Conservation (phyloP, 1,139 yeast genomes). For the Candida labiduridarum region DNA sequence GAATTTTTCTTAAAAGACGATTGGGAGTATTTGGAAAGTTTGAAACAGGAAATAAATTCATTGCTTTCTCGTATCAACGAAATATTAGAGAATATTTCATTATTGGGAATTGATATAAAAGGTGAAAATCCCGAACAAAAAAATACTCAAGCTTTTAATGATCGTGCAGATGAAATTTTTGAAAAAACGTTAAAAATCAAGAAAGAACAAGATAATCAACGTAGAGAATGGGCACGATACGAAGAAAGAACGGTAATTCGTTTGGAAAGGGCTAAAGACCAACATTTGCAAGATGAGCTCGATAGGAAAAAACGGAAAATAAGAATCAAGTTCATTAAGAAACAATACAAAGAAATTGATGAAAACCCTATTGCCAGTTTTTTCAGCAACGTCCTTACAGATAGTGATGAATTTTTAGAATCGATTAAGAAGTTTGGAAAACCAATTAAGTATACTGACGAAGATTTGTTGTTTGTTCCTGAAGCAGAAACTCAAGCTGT, state of each 20-base stretch:
- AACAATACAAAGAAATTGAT: slow-evolving; percentile 19
- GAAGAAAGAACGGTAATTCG: slow-evolving; percentile 5
- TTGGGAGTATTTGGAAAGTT: slow-evolving; percentile 12
- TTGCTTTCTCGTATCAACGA: slow-evolving; percentile 35
- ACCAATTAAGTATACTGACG: slow-evolving; percentile 1
- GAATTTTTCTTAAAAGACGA: slow-evolving; percentile 15
- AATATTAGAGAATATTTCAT: slow-evolving; percentile 29
- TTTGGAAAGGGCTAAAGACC: slow-evolving; percentile 5
- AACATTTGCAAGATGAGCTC: slow-evolving; percentile 2
- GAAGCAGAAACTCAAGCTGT: neutral
- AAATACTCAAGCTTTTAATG: neutral
- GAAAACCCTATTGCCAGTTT: slow-evolving; percentile 18
- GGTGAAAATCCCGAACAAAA: neutral
- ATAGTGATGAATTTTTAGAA: slow-evolving; percentile 16
- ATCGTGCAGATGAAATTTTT: neutral
- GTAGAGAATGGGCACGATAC: neutral
- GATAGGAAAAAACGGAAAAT: slow-evolving; percentile 7
- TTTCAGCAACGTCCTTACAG: slow-evolving; percentile 19
- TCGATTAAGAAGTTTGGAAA: slow-evolving; percentile 25
- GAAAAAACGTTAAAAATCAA: neutral
- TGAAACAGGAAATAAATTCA: slow-evolving; percentile 25
- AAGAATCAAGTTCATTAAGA: slow-evolving; percentile 11
- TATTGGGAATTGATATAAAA: neutral
- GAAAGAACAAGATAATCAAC: neutral
- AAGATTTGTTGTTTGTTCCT: slow-evolving; percentile 2